These are phyloP conservation scores for Kodamaea alishanica DNA, from an alignment of 1,139 yeast genomes.

Conservation along the genomic window DNA sequence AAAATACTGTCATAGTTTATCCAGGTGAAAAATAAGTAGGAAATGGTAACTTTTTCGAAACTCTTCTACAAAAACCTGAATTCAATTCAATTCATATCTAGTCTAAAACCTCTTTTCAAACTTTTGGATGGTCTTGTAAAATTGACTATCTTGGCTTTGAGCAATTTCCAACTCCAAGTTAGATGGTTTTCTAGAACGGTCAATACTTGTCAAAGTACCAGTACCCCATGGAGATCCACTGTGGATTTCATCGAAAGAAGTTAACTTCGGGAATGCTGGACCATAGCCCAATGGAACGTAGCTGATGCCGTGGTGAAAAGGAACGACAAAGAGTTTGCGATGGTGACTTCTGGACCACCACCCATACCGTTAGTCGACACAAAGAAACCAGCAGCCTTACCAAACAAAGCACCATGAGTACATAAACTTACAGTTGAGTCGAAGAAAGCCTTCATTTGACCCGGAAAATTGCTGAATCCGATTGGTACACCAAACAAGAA, in stretches of 20 bases:
- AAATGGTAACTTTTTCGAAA: background rate
- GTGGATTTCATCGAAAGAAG: slow-evolving; percentile 65
- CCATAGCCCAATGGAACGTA: slow-evolving; percentile 80
- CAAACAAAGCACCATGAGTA: slow-evolving; percentile 71
- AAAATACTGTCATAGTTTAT: too few relatives aligned
- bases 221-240: slow-evolving; percentile 93
- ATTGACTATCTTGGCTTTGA: slow-evolving; percentile 58
- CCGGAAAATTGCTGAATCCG: slow-evolving; percentile 77
- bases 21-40: too few relatives aligned
- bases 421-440: slow-evolving; percentile 80
- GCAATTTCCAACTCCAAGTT: slow-evolving; percentile 65
- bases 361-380: slow-evolving; percentile 80
- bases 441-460: slow-evolving; percentile 80
- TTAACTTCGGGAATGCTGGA: slow-evolving; percentile 41
- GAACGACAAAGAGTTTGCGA: slow-evolving; percentile 60
- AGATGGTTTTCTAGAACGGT: slow-evolving; percentile 73
- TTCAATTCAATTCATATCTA: background rate
- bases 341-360: slow-evolving; percentile 80
- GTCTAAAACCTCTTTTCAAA: slow-evolving; percentile 9
- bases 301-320: slow-evolving; percentile 76
- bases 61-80: background rate
- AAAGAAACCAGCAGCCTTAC: slow-evolving; percentile 74
- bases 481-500: slow-evolving; percentile 81
- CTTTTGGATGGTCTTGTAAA: slow-evolving; percentile 42
- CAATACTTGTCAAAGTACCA: slow-evolving; percentile 73